These are phyloP conservation scores for Citrus reticulata DNA, from an alignment of 345 rosid genomes.

Conservation along the genomic window DNA sequence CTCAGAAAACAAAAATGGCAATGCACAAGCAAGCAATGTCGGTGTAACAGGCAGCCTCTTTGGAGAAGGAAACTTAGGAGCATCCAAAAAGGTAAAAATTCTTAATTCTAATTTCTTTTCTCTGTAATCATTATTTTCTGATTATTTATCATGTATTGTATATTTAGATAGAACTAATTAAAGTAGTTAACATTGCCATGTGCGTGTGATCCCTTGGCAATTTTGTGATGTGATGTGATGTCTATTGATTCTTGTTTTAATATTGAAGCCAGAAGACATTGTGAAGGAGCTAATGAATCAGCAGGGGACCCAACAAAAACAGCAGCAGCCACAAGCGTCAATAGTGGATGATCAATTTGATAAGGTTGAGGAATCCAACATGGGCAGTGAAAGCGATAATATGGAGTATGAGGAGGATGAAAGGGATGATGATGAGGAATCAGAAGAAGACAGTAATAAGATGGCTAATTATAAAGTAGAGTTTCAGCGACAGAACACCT, in stretches of 20 bases:
- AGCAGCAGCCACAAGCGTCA: conserved; percentile 18
- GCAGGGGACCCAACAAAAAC: conserved; percentile 27
- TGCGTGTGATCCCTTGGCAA: not conserved
- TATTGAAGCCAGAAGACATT: conserved; percentile 83
- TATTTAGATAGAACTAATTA: not conserved
- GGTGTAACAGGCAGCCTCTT: conserved; percentile 16
- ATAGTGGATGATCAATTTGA: conserved; percentile 40
- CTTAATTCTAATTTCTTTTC: not conserved
- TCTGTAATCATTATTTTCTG: not conserved
- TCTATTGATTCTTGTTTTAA: conserved; percentile 36
- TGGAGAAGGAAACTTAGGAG: conserved; percentile 38
- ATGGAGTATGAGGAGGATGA: conserved; percentile 30
- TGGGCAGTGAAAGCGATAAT: conserved; percentile 28
- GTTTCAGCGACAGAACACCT: conserved; percentile 40
- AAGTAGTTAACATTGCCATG: not conserved
- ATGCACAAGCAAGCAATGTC: conserved; percentile 15
- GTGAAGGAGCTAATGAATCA: conserved; percentile 56
- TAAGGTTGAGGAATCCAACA: conserved; percentile 33
- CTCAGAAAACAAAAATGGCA: conserved; percentile 19
- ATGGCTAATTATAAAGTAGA: conserved; percentile 50
- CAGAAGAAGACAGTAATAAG: conserved; percentile 49
- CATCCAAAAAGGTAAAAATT: conserved; percentile 40
- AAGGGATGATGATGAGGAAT: conserved; percentile 37
- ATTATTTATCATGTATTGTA: not conserved
- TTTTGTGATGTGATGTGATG: conserved; percentile 8